phyloP scores from a whole-genome alignment of 2,329 filamentous ascomycete genomes.

The Colletotrichum lentis region DNA sequence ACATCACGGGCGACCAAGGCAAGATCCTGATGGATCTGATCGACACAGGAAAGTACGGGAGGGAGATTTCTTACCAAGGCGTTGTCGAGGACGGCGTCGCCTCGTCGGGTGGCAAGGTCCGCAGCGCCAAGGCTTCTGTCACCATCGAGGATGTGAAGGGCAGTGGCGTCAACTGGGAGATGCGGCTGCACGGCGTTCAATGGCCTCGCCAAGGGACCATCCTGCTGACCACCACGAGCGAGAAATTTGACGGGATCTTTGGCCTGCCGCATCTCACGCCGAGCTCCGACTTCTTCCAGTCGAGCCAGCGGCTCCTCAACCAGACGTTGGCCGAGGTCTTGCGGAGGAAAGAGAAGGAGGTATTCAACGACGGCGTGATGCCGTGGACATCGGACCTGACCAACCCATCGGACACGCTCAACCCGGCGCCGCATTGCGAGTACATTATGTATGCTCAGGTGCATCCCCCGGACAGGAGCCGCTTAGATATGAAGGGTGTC shows the following conservation, averaged over 20 bases:
- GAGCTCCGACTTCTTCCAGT: conserved; percentile 62
- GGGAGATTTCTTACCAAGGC: conserved; percentile 55
- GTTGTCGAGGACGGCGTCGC: conserved; percentile 46
- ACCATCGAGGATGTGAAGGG: conserved; percentile 76
- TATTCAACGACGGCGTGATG: conserved; percentile 66
- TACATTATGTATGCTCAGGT: conserved; percentile 87
- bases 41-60: conserved; percentile 56
- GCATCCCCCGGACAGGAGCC: conserved; percentile 59
- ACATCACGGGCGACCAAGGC: conserved; percentile 78
- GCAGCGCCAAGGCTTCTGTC: conserved; percentile 74
- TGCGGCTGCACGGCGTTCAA: conserved; percentile 84
- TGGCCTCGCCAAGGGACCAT: conserved; percentile 82
- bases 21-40: conserved; percentile 73
- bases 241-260: conserved; percentile 94
- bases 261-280: conserved; percentile 84
- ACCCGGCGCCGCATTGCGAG: conserved; percentile 81
- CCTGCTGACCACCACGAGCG: conserved; percentile 86
- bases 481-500: conserved; percentile 46
- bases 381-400: conserved; percentile 80
- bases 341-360: conserved; percentile 66
- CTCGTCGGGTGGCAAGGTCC: conserved; percentile 62
- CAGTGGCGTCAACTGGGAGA: conserved; percentile 78
- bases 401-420: conserved; percentile 64
- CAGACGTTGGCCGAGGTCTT: conserved; percentile 74
- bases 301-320: conserved; percentile 73